Conservation (phyloP, 176 grass and related monocot genomes). For the Juncus effusus region DNA sequence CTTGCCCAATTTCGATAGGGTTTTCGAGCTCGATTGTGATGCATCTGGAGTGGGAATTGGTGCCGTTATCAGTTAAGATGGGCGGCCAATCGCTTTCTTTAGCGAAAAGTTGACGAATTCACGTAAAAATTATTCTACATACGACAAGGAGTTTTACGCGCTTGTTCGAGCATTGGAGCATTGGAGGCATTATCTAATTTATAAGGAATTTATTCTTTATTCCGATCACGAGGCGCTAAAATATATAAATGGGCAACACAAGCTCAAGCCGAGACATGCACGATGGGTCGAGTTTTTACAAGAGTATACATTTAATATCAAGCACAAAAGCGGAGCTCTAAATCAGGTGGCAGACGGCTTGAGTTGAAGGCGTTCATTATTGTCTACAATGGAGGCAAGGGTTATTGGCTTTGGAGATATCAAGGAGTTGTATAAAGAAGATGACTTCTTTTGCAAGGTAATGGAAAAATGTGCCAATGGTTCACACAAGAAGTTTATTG, state of each 20-base stretch:
- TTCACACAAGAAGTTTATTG: background rate
- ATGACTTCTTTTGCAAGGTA: background rate
- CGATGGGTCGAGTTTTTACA: conserved; percentile 15
- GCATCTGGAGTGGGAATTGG: background rate
- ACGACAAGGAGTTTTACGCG: conserved; percentile 29
- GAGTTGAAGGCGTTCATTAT: background rate
- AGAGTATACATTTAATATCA: conserved; percentile 25
- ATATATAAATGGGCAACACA: conserved; percentile 13
- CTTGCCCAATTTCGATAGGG: conserved; percentile 1
- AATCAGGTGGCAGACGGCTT: conserved; percentile 11
- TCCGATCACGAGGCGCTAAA: conserved; percentile 25
- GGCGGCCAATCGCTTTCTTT: conserved; percentile 14
- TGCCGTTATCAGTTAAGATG: conserved; percentile 17
- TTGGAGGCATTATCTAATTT: conserved; percentile 27
- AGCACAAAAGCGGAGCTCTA: conserved; percentile 10
- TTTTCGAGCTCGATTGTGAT: conserved; percentile 25
- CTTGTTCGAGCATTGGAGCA: conserved; percentile 11
- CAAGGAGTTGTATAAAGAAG: background rate
- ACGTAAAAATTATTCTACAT: conserved; percentile 15
- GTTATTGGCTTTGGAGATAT: background rate
- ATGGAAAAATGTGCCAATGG: background rate
- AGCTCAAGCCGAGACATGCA: conserved; percentile 8
- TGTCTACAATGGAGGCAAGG: conserved; percentile 5
- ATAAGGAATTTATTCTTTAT: conserved; percentile 14
- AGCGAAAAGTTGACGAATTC: conserved; percentile 22